Base-by-base conservation (phyloP, 805 yeast genomes). In the Lipomyces yamanashiensis region DNA sequence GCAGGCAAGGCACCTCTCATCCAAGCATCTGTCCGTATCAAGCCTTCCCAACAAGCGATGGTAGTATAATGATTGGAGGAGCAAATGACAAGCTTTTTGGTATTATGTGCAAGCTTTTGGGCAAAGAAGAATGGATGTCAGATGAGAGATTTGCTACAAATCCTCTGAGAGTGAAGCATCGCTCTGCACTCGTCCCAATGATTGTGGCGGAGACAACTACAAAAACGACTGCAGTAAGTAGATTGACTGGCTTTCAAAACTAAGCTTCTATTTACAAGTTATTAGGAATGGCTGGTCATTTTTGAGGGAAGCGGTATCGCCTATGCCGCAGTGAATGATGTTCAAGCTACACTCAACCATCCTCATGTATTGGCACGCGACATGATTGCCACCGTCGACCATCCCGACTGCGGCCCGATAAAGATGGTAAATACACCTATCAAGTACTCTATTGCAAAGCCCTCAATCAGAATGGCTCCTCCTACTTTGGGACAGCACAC, bases 21-120 rank as follows among this genome's bases (percentile, higher is more conserved):
- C 80, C 81, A 0, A 72, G 78, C 12, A 79, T 78, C 39, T 74
- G 76, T 44, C 81, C 81, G 5, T 78, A 78, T 67, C 78, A 78
- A 68, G 77, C 78, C 1, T 78, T 78, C 59, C 75, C 73, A 8
- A 78, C 80, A 7, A 69, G 63, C 7, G 71, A 70, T 19, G 79
- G 76, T 44, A 78, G 77, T 21, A 74, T 78, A 37, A 75, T 78
- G 78, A 74, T 78, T 52, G 80, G 81, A 12, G 80, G 80, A 19
- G 81, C 80, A 1, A 78, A 78, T 63, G 81, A 78, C 67, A 74
- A 73, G 50, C 70, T 77, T 52, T 78, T 74, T 67, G 58, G 76
- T 7, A 66, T 70, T 37, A 61, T 77, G 51, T 71, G 78, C 52
- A 76, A 74, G 34, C 73, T 74, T 7, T 64, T 78, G 1, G 76